Evolutionary conservation across 2,329 filamentous ascomycete species (phyloP), one percentile per base, ranked within the genome.

Genomic region (Stenocarpella maydis): DNA sequence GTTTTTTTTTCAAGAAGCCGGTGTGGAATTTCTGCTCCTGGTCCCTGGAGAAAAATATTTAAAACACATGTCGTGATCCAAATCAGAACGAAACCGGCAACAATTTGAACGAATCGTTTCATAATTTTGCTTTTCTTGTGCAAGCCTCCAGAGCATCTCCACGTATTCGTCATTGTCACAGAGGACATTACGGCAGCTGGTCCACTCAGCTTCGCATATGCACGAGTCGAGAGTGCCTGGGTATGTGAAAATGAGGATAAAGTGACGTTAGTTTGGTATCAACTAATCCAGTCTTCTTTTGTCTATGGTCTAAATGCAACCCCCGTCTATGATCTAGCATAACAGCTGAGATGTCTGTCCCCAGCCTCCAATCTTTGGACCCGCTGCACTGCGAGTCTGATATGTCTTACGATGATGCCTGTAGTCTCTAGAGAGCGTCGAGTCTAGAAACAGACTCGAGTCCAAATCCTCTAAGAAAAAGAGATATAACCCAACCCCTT

Each of bases 291-390:
- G 12, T 24, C 58, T 21, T 63, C 6, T 45, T n/a, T 34, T 47
- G 41, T 63, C 43, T 63, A 63, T 63, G 14, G 43, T 63, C 58
- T 63, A 63, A 61, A n/a, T 21, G n/a, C 58, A 63, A 28, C n/a
- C 58, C n/a, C 58, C 58, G 43, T 63, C 58, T 63, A 63, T 63
- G 10, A 37, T 63, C 31, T 34, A 37, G 43, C 58, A 21, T 63
- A 24, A 31, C 19, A 63, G 58, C 58, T 31, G 26, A 63, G 28
- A 28, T 47, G 19, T 37, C 19, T 26, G n/a, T n/a, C n/a, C 28
- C 43, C 10, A 43, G 26, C 58, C 43, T 45, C 19, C 24, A 24
- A 37, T 49, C 43, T 63, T 49, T 63, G 58, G 55, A 37, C 43
- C 55, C 58, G 43, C 58, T 37, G 6, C 58, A 37, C n/a, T 34